phyloP scores from a whole-genome alignment of 805 yeast species.

The Lachancea sp. region DNA sequence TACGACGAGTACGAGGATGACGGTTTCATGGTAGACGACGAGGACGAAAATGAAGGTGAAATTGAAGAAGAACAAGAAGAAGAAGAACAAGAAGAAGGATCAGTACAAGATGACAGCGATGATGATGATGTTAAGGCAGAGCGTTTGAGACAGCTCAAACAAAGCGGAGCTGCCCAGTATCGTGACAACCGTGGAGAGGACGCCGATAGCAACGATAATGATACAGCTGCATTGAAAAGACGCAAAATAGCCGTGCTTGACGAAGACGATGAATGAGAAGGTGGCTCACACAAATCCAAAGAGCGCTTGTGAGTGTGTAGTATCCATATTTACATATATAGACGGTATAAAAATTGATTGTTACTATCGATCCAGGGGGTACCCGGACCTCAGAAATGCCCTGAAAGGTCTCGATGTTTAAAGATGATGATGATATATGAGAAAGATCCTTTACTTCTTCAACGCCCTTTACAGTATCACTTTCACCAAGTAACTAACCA shows the following conservation, averaged over 20 bases:
- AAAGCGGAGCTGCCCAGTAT: slow-evolving; percentile 50
- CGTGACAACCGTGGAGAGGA: slow-evolving; percentile 17
- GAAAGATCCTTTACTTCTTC: no score
- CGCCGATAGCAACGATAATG: slow-evolving; percentile 24
- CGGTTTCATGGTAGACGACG: slow-evolving; percentile 33
- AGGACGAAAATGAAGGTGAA: slow-evolving; percentile 27
- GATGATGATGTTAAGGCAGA: slow-evolving; percentile 53
- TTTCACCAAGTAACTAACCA: no score
- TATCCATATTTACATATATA: no score
- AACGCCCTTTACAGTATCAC: no score
- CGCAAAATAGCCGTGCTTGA: slow-evolving; percentile 37
- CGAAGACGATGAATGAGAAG: slow-evolving; percentile 46
- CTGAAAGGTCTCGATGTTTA: no score
- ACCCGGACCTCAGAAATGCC: no score
- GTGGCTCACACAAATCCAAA: no score
- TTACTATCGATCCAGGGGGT: no score
- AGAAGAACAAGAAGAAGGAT: slow-evolving; percentile 34
- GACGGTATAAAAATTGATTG: no score
- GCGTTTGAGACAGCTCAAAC: slow-evolving; percentile 48
- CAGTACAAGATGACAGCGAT: slow-evolving; percentile 38
- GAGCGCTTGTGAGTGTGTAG: no score
- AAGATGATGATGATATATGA: no score
- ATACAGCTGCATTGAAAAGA: slow-evolving; percentile 12
- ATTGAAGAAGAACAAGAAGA: slow-evolving; percentile 27
- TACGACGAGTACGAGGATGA: slow-evolving; percentile 32